Evolutionary conservation across 2,329 filamentous ascomycete genomes (phyloP), one percentile per base, ranked within the genome.

Genomic region (Coleophoma eucalyptorum): DNA sequence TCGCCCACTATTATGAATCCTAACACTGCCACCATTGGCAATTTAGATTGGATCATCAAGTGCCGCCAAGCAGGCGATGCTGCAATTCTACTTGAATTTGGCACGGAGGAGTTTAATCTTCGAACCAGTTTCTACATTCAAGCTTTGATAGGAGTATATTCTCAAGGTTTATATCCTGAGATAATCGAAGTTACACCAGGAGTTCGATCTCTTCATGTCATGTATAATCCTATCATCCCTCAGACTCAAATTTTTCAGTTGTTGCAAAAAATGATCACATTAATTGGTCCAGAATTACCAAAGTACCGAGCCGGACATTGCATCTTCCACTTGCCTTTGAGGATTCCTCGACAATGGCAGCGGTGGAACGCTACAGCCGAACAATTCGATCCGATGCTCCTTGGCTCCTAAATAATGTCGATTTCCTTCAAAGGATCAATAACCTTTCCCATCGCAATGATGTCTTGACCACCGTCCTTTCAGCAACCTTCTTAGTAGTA

Each of bases 401-500:
- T 21, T 64, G 62, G 20, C 54, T 63, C 8, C 61, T 61, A 2
- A 60, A 62, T 49, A 58, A 58, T 3, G 50, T 64, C 35, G 43
- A 55, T 4, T 65, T 48, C 31, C 34, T 55, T 50, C 61, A 69
- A 73, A 80, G 53, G 81, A 77, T 0, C 72, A 74, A 56, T 81
- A 80, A 81, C 69, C 83, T 4, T 76, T 15, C 16, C 19, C 31
- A 16, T 4, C 18, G 19, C 10, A 79, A 59, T 54, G 59, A 19
- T 70, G 74, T 31, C 69, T 81, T 4, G 57, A 52, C 51, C 52
- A 34, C 37, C 52, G 62, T 46, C 55, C 59, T 32, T 46, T 55
- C 73, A 1, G 65, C 66, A 0, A 59, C 58, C 0, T 72, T 69
- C 12, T 59, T 72, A 2, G 67, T 71, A 4, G 54, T 72, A 6